A percentile compares a stretch with the other conserved stretches of the same genome.
Evolutionary conservation across 2,329 filamentous ascomycete genomes (phyloP).

Genomic region (Aspergillus pseudotamarii): DNA sequence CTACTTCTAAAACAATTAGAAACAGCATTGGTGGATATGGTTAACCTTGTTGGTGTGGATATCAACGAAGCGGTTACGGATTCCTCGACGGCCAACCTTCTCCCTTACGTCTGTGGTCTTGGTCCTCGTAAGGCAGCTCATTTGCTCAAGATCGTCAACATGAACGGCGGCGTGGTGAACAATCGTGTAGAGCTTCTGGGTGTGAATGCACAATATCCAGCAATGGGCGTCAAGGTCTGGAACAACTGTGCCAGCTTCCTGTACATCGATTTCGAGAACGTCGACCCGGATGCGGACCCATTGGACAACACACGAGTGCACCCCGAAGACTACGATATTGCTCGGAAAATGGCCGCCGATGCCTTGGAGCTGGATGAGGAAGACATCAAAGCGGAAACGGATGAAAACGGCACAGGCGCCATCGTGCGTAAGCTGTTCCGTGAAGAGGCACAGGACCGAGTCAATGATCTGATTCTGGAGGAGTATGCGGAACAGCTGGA

Average conservation of each 20-base stretch:
- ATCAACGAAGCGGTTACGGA: slow-evolving; percentile 89
- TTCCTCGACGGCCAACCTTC: slow-evolving; percentile 77
- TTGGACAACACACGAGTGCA: slow-evolving; percentile 97
- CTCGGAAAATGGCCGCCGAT: slow-evolving; percentile 97
- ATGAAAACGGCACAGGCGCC: slow-evolving; percentile 85
- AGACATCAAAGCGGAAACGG: slow-evolving; percentile 91
- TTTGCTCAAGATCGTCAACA: slow-evolving; percentile 85
- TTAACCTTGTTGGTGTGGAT: slow-evolving; percentile 93
- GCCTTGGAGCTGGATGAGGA: slow-evolving; percentile 96
- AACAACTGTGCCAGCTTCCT: slow-evolving; percentile 97
- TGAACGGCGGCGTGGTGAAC: slow-evolving; percentile 82
- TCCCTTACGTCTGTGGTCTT: slow-evolving; percentile 88
- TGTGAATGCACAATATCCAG: slow-evolving; percentile 77
- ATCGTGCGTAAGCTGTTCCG: slow-evolving; percentile 95
- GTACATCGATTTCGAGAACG: slow-evolving; percentile 83
- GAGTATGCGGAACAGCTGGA: slow-evolving; percentile 96
- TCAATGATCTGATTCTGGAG: slow-evolving; percentile 94
- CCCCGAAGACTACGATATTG: slow-evolving; percentile 96
- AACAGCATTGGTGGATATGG: slow-evolving; percentile 97
- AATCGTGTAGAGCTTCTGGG: slow-evolving; percentile 87
- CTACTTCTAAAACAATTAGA: slow-evolving; percentile 85
- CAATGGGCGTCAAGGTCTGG: slow-evolving; percentile 89
- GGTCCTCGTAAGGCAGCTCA: slow-evolving; percentile 88
- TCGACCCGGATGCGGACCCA: slow-evolving; percentile 81
- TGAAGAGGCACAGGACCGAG: slow-evolving; percentile 89